A percentile compares a stretch with the other conserved stretches of the same genome.
Conservation (phyloP, 768 basidiomycete species). For the Pulveroboletus ravenelii region DNA sequence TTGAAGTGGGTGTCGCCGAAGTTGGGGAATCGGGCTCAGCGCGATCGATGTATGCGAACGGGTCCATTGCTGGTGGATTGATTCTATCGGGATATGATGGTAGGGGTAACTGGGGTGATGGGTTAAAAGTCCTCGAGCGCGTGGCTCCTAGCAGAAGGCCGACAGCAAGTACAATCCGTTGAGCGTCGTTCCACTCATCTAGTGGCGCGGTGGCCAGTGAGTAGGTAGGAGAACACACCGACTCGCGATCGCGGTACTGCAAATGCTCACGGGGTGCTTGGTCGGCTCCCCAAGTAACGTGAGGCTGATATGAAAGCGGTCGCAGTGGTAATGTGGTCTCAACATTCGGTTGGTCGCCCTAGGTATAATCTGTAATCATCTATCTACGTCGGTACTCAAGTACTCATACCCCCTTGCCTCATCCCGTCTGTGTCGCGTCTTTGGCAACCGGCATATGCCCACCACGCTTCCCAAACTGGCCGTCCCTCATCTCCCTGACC, state of each 20-base stretch:
- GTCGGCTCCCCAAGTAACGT: too few species aligned
- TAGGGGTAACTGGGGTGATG: too few species aligned
- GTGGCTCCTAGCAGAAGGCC: neutral
- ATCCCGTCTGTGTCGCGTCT: neutral
- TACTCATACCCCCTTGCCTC: too few species aligned
- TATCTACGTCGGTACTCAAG: neutral
- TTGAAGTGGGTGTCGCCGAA: neutral
- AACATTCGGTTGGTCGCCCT: too few species aligned
- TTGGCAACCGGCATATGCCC: neutral
- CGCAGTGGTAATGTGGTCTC: too few species aligned
- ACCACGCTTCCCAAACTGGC: slow-evolving; percentile 16
- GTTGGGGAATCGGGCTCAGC: slow-evolving; percentile 21
- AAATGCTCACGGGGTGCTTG: too few species aligned
- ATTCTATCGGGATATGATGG: neutral
- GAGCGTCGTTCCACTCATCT: neutral
- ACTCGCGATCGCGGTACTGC: too few species aligned
- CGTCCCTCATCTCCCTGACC: slow-evolving; percentile 28
- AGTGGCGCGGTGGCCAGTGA: too few species aligned
- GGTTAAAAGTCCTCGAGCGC: too few species aligned
- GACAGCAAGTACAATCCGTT: neutral
- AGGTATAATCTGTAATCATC: too few species aligned
- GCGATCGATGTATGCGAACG: slow-evolving; percentile 17
- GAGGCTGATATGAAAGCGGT: too few species aligned
- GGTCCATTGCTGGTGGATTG: slow-evolving; percentile 10
- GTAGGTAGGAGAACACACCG: too few species aligned